Evolutionary conservation across 73 alveolate genomes (phyloP).

Genomic region (Stentor coeruleus): DNA sequence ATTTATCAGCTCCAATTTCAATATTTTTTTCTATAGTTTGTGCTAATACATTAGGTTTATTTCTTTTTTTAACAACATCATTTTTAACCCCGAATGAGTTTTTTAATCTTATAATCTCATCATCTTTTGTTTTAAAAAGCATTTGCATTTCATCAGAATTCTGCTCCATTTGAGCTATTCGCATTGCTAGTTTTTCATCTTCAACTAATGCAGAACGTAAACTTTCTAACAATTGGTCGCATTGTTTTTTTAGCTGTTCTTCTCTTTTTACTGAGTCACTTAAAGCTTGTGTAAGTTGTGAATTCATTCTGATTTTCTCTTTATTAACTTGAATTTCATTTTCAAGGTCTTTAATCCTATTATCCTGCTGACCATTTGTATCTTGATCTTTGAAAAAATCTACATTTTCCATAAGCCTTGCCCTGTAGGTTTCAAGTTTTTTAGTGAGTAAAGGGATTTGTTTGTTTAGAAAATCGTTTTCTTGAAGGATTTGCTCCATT

Average conservation of each 20-base stretch:
- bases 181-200: neutral
- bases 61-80: too few relatives aligned
- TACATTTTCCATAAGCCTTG: neutral
- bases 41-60: too few relatives aligned
- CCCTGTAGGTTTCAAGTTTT: neutral
- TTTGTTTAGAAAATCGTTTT: neutral
- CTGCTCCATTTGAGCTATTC: neutral
- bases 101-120: neutral
- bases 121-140: too few relatives aligned
- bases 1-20: neutral
- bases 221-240: neutral
- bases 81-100: too few relatives aligned
- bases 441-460: neutral
- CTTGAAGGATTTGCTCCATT: neutral
- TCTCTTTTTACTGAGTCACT: neutral
- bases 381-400: too few relatives aligned
- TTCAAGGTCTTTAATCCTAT: neutral
- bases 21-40: neutral
- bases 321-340: neutral
- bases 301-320: slow-evolving; percentile 6
- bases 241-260: slow-evolving; percentile 10
- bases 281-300: slow-evolving; percentile 9
- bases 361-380: neutral
- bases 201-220: neutral
- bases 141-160: too few relatives aligned